Evolutionary conservation across 805 yeast genomes (phyloP).

Genomic region (Hanseniaspora clermontiae): DNA sequence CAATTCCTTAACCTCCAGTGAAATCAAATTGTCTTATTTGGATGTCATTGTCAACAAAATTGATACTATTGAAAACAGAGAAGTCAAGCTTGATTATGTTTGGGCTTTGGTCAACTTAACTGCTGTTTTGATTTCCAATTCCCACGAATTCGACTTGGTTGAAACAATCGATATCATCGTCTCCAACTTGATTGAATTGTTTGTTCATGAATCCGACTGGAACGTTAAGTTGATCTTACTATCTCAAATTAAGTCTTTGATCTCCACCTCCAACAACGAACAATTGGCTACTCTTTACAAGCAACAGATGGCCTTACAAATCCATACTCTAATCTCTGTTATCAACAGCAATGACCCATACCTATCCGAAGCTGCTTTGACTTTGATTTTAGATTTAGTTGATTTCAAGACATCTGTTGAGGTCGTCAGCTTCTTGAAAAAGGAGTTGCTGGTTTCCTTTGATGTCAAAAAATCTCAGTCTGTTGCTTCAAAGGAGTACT

Average conservation of each 20-base stretch:
- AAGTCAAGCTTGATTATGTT: constrained; percentile 83
- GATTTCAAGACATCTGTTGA: constrained; percentile 86
- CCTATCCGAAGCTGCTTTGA: constrained; percentile 32
- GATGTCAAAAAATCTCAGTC: constrained; percentile 52
- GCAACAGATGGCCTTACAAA: constrained; percentile 11
- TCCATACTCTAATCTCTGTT: constrained; percentile 56
- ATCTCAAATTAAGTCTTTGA: constrained; percentile 14
- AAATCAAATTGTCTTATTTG: constrained; percentile 83
- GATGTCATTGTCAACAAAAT: constrained; percentile 44
- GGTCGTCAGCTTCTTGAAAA: constrained; percentile 80
- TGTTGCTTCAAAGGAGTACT: constrained; percentile 36
- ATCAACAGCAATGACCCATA: constrained; percentile 26
- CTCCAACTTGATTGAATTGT: constrained; percentile 71
- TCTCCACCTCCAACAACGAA: constrained; percentile 6
- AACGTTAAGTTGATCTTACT: constrained; percentile 86
- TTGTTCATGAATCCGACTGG: constrained; percentile 86
- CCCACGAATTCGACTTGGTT: constrained; percentile 42
- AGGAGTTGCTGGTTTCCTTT: constrained; percentile 70
- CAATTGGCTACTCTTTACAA: constrained; percentile 11
- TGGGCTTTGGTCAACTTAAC: constrained; percentile 57
- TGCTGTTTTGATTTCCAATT: constrained; percentile 43
- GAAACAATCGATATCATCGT: constrained; percentile 32
- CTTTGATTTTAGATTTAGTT: constrained; percentile 63
- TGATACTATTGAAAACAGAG: constrained; percentile 29
- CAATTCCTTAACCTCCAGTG: constrained; percentile 39